Conservation (phyloP, 306 rosid genomes). For the Vigna hirtella region DNA sequence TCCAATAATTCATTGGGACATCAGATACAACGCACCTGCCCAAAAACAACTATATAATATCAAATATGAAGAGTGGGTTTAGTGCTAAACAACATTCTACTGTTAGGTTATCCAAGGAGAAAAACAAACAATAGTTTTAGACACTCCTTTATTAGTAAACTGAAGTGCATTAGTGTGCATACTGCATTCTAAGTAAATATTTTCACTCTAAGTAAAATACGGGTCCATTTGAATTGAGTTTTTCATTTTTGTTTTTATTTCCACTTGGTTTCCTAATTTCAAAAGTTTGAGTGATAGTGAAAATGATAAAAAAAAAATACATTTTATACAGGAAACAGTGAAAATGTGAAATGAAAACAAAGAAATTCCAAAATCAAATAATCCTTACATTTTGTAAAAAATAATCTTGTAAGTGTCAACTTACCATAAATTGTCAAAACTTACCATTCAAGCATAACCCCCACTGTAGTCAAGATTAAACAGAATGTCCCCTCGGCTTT, state of each 20-base stretch:
- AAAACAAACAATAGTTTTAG: not conserved
- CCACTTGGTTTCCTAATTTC: not conserved
- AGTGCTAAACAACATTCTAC: not conserved
- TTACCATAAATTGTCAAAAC: not conserved
- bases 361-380: not conserved
- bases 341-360: not conserved
- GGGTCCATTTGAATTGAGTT: not conserved
- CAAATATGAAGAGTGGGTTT: constrained; percentile 11
- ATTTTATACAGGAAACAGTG: not conserved
- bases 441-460: constrained; percentile 62
- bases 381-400: not conserved
- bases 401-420: not conserved
- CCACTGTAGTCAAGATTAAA: constrained; percentile 70
- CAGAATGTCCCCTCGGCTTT: constrained; percentile 64
- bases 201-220: not conserved
- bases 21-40: constrained; percentile 49
- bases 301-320: not conserved
- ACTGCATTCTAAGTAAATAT: constrained; percentile 8
- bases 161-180: not conserved
- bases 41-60: constrained; percentile 34
- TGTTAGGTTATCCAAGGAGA: constrained; percentile 15
- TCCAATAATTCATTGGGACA: constrained; percentile 41
- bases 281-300: not conserved
- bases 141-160: not conserved
- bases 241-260: not conserved